Base-by-base conservation (phyloP, 1,284 basidiomycete genomes). In the Rhodotorula sp. region DNA sequence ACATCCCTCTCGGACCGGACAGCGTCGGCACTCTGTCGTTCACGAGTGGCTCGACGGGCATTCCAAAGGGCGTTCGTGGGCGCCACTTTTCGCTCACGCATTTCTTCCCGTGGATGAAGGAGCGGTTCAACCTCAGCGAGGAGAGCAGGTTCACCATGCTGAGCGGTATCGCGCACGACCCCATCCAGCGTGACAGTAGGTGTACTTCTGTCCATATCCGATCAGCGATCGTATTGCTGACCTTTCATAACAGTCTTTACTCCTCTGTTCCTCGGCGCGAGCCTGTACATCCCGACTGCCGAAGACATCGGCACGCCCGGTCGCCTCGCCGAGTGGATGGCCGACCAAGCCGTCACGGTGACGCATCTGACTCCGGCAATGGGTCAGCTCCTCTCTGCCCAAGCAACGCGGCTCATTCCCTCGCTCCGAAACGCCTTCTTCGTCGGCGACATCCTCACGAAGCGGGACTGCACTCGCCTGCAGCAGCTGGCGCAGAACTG, bases 21-120 rank as follows among this genome's bases (percentile, higher is more conserved):
- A 95, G 91, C 73, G 84, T 96, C 46, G 96, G 91, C 0, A 99
- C 96, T 0, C 83, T 99, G 26, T 94, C 91, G 1, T 99, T 99
- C 83, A 99, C 96, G 2, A 95, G 91, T 74, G 96, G 96, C 62
- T 95, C 92, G 75, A 99, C 96, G 0, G 96, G 96, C 60, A 95
- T 99, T 65, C 96, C 96, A 4, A 99, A 99, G 83, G 96, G 96
- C 56, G 95, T 99, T 60, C 88, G 88, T 77, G 96, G 96, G 0
- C 85, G 96, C 59, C 96, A 99, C 81, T 97, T 91, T 82, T 93
- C 91, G 76, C 84, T 99, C 75, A 99, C 96, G 0, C 96, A 99
- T 82, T 99, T 99, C 86, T 99, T 99, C 87, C 95, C 95, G 5
- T 99, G 96, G 96, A 99, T 99, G 96, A 90, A 90, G 29, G 83